Base-by-base conservation (phyloP, 306 rosid genomes). In the Adenanthera pavonina region DNA sequence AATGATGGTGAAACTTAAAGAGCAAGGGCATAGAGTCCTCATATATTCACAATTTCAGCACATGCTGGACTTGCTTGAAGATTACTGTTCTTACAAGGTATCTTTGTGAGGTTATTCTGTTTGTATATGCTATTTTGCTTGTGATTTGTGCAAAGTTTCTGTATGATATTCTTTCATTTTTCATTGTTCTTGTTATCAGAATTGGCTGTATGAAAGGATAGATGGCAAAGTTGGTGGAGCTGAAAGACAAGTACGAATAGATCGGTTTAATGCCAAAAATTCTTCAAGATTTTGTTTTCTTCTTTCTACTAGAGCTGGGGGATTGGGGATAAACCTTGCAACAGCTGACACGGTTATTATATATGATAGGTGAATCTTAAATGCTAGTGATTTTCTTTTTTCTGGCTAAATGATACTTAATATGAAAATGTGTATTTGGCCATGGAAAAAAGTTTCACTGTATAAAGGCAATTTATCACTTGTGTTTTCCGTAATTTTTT, bases 191-290 rank as follows among this genome's bases (percentile, higher is more conserved):
- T 69, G 43, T 43, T 69, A 70, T 59, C 77, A 95, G 99, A 95
- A 83, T 71, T 95, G 99, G 99, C 96, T 78, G 34, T 95, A 95
- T 70, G 99, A 95, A 83, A 86, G 99, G 80, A 95, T 95, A 70
- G 99, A 95, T 90, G 99, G 99, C 72, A 92, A 89, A 83, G 98
- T 95, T 91, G 90, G 94, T 78, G 99, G 99, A 83, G 99, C 98
- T 74, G 98, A 95, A 86, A 92, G 99, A 85, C 99, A 95, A 84
- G 75, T 95, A 67, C 86, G 99, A 54, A 95, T 95, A 80, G 99
- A 95, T 88, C 93, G 99, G 65, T 95, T 93, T 74, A 95, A 95
- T 87, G 99, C 97, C 76, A 92, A 93, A 87, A 86, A 85, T 87
- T 95, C 99, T 61, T 88, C 99, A 76, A 92, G 95, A 68, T 91